phyloP scores from a whole-genome alignment of 2,329 filamentous ascomycete species.

The Ramichloridium luteum region DNA sequence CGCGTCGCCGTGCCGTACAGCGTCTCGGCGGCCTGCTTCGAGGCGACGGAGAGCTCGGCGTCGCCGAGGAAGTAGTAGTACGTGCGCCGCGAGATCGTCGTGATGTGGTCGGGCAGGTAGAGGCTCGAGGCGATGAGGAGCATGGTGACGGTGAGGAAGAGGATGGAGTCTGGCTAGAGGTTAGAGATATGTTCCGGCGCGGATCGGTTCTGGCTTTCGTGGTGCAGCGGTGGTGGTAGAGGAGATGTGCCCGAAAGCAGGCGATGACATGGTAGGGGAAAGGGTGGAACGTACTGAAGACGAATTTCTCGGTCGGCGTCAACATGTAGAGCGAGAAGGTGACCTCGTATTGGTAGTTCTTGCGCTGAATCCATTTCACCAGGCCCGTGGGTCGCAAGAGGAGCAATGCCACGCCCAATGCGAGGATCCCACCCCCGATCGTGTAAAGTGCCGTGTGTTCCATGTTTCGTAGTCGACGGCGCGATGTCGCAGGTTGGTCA shows the following conservation, averaged over 20 bases:
- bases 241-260: too few relatives aligned
- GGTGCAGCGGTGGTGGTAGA: too few relatives aligned
- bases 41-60: slow-evolving; percentile 7
- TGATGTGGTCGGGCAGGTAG: slow-evolving; percentile 86
- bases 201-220: not conserved
- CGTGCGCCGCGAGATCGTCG: slow-evolving; percentile 67
- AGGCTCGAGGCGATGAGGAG: slow-evolving; percentile 75
- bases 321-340: slow-evolving; percentile 96
- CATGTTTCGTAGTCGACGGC: too few relatives aligned
- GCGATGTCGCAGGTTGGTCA: too few relatives aligned
- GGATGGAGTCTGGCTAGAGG: slow-evolving; percentile 57
- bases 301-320: slow-evolving; percentile 87
- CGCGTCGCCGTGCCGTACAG: slow-evolving; percentile 12
- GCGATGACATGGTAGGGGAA: slow-evolving; percentile 2
- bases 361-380: slow-evolving; percentile 78
- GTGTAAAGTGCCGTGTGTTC: not conserved
- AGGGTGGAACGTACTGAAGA: slow-evolving; percentile 63
- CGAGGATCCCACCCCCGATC: not conserved
- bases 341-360: slow-evolving; percentile 97
- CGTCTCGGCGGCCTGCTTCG: slow-evolving; percentile 11
- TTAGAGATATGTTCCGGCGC: slow-evolving; percentile 2
- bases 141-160: slow-evolving; percentile 81
- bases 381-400: slow-evolving; percentile 42
- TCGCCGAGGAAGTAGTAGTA: slow-evolving; percentile 95
- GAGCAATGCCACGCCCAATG: slow-evolving; percentile 25